Conservation (phyloP, 805 yeast genomes). For the Clavispora santaluciae region DNA sequence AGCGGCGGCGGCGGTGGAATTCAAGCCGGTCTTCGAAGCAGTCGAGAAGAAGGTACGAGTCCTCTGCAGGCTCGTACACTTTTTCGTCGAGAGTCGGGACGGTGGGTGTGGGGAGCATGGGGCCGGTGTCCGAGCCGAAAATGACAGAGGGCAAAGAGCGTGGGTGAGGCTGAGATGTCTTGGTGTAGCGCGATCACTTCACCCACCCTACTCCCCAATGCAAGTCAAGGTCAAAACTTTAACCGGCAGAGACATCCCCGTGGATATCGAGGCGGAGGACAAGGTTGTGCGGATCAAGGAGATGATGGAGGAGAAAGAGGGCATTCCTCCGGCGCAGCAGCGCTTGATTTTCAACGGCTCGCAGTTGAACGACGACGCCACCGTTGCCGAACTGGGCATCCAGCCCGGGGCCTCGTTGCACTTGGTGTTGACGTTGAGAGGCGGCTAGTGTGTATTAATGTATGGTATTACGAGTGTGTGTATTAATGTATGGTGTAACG, state of each 20-base stretch:
- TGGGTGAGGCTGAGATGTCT: no score
- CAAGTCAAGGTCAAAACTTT: conserved; percentile 71
- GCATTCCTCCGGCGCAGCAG: conserved; percentile 95
- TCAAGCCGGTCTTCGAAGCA: conserved; percentile 53
- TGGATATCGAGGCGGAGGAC: conserved; percentile 68
- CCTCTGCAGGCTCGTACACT: conserved; percentile 95
- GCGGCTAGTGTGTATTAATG: conserved; percentile 45
- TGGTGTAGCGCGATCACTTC: no score
- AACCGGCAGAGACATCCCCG: conserved; percentile 78
- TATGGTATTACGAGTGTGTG: no score
- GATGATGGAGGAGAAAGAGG: conserved; percentile 91
- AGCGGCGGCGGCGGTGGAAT: neutral
- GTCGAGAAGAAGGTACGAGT: conserved; percentile 80
- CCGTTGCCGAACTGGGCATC: conserved; percentile 69
- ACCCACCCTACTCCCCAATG: conserved; percentile 36
- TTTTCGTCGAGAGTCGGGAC: conserved; percentile 53
- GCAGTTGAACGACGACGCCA: conserved; percentile 81
- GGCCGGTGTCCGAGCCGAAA: no score
- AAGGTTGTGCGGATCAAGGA: conserved; percentile 76
- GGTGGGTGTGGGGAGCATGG: conserved; percentile 79
- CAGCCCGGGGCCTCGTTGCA: conserved; percentile 85
- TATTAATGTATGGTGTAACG: neutral
- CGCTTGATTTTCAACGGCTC: conserved; percentile 85
- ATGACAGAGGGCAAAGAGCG: no score
- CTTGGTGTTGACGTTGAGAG: conserved; percentile 87